Evolutionary conservation across 345 rosid genomes (phyloP).

Genomic region (Brassica cretica): DNA sequence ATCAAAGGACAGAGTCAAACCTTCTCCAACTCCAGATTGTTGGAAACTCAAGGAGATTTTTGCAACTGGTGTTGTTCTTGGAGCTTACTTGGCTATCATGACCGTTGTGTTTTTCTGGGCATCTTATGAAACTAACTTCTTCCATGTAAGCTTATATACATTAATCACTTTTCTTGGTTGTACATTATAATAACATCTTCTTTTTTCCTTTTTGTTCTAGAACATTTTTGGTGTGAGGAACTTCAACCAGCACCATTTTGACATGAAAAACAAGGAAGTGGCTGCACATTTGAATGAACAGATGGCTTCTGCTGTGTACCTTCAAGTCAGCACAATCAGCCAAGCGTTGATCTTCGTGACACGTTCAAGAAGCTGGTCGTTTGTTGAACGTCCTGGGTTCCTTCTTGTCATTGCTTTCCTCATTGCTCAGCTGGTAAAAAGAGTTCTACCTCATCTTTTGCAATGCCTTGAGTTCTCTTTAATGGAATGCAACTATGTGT

Average conservation of each 20-base stretch:
- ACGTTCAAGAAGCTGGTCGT: constrained; percentile 65
- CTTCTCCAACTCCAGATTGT: constrained; percentile 60
- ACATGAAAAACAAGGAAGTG: constrained; percentile 35
- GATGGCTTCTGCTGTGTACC: constrained; percentile 56
- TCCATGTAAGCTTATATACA: constrained; percentile 39
- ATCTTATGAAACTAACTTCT: constrained; percentile 57
- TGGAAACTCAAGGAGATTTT: constrained; percentile 66
- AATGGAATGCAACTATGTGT: neutral
- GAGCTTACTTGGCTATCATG: constrained; percentile 59
- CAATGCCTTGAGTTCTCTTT: too few species aligned
- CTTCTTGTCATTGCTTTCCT: constrained; percentile 76
- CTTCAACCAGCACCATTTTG: constrained; percentile 45
- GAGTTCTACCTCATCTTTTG: neutral
- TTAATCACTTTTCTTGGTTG: neutral
- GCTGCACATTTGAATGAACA: constrained; percentile 36
- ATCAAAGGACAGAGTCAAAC: constrained; percentile 62
- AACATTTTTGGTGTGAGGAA: constrained; percentile 43
- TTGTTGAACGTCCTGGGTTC: constrained; percentile 54
- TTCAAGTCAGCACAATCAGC: constrained; percentile 69
- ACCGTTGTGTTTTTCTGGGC: constrained; percentile 60
- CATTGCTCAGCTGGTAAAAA: constrained; percentile 55
- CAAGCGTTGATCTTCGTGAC: constrained; percentile 84
- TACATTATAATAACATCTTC: neutral
- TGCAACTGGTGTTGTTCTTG: constrained; percentile 59
- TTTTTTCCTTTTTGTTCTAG: constrained; percentile 26